Base-by-base conservation (phyloP, 306 rosid species). In the Corylus avellana region DNA sequence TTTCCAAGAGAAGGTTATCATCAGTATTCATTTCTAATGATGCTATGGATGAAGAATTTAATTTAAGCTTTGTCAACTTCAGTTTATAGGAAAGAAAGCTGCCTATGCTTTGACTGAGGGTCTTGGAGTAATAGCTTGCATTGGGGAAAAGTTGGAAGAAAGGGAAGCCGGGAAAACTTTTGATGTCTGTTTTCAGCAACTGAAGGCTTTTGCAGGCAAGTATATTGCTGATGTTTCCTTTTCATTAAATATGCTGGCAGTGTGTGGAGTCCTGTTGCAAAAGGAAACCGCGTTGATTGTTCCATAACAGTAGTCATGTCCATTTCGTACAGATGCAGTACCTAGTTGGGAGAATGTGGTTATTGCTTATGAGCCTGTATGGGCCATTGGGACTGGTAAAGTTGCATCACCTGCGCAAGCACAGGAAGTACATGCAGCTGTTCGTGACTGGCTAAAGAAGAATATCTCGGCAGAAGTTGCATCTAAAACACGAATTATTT, bases 361-460 rank as follows among this genome's bases (percentile, higher is more conserved):
- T 73, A 87, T 96, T 78, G 99, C 99, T 10, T 96, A 96, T 81
- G 99, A 96, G 89, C 99, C 99, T 63, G 98, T 96, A 35, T 96
- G 99, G 99, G 99, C 99, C 78, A 96, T 96, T 85, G 99, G 99
- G 78, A 96, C 99, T 7, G 99, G 99, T 56, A 96, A 96, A 85
- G 99, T 96, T 76, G 99, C 99, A 53, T 77, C 94, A 5, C 99
- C 99, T 14, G 81, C 89, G 83, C 99, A 96, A 88, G 99, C 99
- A 80, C 99, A 96, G 84, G 99, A 96, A 89, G 99, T 96, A 58
- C 99, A 96, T 77, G 86, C 74, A 74, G 99, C 98, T 72, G 47
- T 96, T 78, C 97, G 99, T 12, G 97, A 91, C 58, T 96, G 99
- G 99, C 94, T 96, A 20, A 88, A 89, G 83, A 84, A 82, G 73